Base-by-base conservation (phyloP, 2,329 filamentous ascomycete genomes). In the Sporothrix sp. region DNA sequence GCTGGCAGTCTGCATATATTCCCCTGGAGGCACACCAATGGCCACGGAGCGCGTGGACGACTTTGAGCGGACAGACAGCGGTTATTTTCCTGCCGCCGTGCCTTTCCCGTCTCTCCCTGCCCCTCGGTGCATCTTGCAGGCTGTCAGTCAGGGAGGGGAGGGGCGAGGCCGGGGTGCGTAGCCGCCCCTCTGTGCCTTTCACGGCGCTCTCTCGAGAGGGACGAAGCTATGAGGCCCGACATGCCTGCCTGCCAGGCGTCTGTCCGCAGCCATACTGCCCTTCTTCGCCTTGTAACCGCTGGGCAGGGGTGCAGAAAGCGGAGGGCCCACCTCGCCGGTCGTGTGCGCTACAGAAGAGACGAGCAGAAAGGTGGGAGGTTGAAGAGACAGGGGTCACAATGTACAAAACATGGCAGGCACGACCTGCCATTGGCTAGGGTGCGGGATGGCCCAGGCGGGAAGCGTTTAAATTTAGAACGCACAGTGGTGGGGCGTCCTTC, bases 391-490 rank as follows among this genome's bases (percentile, higher is more conserved):
- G 11, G 20, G 13, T 11, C 37, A 16, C 25, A 32, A 16, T 20
- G 10, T 7, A 28, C 44, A 11, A 25, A 37, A 28, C n/a, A 38
- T 30, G 35, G 45, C 45, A 37, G 35, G 18, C n/a, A 30, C 30
- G 47, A 20, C 47, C 38, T 18, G 28, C 21, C 10, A 50, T 50
- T 50, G 47, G 47, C 47, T 40, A n/a, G 30, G 38, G 38, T 23
- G 21, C 48, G 32, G 39, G 39, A 42, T 16, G 30, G 14, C 32
- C 44, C 43, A 32, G 38, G 37, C 39, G 40, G 37, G 33, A 28
- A 46, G 40, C 37, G 23, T 16, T 21, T 50, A 56, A 52, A 51
- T 46, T 32, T 56, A 56, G 54, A 51, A 36, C 20, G 20, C n/a
- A n/a, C 16, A 28, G 14, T 14, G 5, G 13, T 25, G 10, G 7